Percentiles rank a stretch among this genome's conserved stretches.
Evolutionary conservation across 345 rosid species (phyloP).

Genomic region (Jatropha curcas): DNA sequence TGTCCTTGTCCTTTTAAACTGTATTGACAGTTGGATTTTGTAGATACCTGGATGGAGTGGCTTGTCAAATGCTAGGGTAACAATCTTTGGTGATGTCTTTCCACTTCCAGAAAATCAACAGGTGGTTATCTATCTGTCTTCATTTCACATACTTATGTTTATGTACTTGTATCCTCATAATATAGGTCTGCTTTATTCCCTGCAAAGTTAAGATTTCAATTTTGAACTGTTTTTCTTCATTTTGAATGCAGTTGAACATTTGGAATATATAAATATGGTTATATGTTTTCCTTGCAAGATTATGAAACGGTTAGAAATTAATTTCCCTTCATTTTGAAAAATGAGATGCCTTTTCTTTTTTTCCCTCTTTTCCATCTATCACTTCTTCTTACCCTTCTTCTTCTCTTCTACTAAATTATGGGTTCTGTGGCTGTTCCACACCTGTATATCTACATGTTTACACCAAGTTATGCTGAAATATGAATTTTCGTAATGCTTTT

Average conservation of each 20-base stretch:
- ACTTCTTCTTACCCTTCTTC: background rate
- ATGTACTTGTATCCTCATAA: background rate
- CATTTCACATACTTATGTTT: background rate
- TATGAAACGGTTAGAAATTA: too few species aligned
- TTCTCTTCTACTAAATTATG: background rate
- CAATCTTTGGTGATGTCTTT: slow-evolving; percentile 88
- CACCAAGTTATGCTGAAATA: background rate
- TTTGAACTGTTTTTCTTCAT: slow-evolving; percentile 1
- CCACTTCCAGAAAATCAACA: slow-evolving; percentile 87
- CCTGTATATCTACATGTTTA: background rate
- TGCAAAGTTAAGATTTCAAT: background rate
- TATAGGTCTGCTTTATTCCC: background rate
- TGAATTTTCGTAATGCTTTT: background rate
- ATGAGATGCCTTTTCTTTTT: background rate
- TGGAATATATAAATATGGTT: too few species aligned
- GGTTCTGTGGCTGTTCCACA: background rate
- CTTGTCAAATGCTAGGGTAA: slow-evolving; percentile 96
- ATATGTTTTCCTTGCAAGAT: too few species aligned
- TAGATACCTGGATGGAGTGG: slow-evolving; percentile 99
- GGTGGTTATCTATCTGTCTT: slow-evolving; percentile 35
- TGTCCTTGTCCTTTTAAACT: slow-evolving; percentile 17
- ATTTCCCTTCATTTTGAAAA: background rate
- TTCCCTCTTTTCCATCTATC: background rate
- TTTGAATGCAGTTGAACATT: background rate
- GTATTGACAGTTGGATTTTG: slow-evolving; percentile 32